Conservation (phyloP, 371 early-diverging fungal species). For the Zopfochytrium polystomum region DNA sequence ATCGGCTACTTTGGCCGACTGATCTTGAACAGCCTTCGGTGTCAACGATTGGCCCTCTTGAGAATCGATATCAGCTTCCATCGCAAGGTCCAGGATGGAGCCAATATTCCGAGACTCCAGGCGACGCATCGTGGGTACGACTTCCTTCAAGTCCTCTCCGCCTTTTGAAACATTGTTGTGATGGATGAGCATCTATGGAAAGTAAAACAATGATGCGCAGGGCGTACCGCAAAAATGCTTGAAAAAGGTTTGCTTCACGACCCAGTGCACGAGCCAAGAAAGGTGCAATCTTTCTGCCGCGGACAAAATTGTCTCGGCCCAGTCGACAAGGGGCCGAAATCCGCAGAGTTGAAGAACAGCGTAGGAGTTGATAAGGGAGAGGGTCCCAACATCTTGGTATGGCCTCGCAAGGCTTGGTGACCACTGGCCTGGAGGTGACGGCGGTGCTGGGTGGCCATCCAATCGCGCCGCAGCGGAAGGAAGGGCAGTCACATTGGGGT, state of each 20-base stretch:
- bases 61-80: constrained; percentile 82
- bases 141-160: constrained; percentile 86
- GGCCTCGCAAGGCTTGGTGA: constrained; percentile 25
- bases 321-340: constrained; percentile 61
- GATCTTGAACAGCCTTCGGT: constrained; percentile 37
- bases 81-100: constrained; percentile 82
- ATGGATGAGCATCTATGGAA: neutral
- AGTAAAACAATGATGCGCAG: neutral
- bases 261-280: constrained; percentile 56
- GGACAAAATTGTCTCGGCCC: constrained; percentile 63
- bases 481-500: neutral
- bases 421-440: constrained; percentile 12
- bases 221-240: constrained; percentile 80
- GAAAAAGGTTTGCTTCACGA: constrained; percentile 85
- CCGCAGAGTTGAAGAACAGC: constrained; percentile 75
- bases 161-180: constrained; percentile 69
- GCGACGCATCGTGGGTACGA: constrained; percentile 74
- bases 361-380: constrained; percentile 67
- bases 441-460: neutral
- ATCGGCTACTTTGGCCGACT: constrained; percentile 59
- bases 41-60: constrained; percentile 6
- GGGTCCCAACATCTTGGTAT: constrained; percentile 41
- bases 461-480: too few relatives aligned
- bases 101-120: constrained; percentile 71
- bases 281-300: constrained; percentile 60